Percentiles rank a stretch among this genome's conserved stretches.
Evolutionary conservation across 2,329 filamentous ascomycete genomes (phyloP).

Genomic region (Drechslerella stenobrocha): DNA sequence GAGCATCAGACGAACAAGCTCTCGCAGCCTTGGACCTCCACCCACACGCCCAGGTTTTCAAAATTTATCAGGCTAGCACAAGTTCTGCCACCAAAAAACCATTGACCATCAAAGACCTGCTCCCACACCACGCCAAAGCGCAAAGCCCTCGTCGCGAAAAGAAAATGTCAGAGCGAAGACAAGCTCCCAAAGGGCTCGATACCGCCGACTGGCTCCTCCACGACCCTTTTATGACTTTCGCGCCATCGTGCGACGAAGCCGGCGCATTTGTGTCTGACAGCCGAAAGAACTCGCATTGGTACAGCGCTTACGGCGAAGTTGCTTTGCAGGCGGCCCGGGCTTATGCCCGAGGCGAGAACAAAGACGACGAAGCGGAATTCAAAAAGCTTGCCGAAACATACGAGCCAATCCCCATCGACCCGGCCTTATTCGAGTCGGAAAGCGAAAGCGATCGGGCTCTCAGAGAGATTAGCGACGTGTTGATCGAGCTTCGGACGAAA

Average conservation of each 20-base stretch:
- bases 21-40: constrained; percentile 8
- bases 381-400: constrained; percentile 28
- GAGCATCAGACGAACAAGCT: not conserved
- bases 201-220: constrained; percentile 24
- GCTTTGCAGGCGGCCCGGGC: constrained; percentile 13
- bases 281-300: constrained; percentile 20
- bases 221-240: constrained; percentile 27
- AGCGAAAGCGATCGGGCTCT: constrained; percentile 29
- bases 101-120: constrained; percentile 8
- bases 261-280: not conserved
- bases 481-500: constrained; percentile 10
- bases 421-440: constrained; percentile 31
- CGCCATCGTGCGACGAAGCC: constrained; percentile 21
- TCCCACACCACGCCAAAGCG: constrained; percentile 6
- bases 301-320: constrained; percentile 17
- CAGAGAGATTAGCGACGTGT: constrained; percentile 26
- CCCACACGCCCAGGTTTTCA: constrained; percentile 12
- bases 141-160: constrained; percentile 15
- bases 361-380: constrained; percentile 25
- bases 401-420: constrained; percentile 33
- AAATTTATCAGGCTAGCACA: constrained; percentile 1
- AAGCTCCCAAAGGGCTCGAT: constrained; percentile 6
- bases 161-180: constrained; percentile 1
- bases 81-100: not conserved
- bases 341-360: not conserved